These are phyloP conservation scores for Mesostigma viride DNA, from an alignment of 139 green algal genomes.

Conservation along the genomic window DNA sequence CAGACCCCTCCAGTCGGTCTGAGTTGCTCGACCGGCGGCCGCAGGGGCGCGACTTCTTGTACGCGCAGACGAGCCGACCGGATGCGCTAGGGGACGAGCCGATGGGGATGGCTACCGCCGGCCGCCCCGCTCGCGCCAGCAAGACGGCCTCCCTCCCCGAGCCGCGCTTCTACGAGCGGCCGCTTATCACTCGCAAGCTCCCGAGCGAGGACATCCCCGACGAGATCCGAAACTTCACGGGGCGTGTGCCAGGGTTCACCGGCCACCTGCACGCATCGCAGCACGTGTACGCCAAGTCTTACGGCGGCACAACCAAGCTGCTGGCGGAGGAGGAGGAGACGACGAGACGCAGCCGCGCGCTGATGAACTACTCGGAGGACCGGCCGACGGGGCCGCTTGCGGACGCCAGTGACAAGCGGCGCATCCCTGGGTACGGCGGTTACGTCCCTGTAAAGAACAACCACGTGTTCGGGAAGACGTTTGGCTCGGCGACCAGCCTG, in stretches of 20 bases:
- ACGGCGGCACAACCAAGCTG: background rate
- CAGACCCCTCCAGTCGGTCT: background rate
- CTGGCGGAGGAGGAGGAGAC: background rate
- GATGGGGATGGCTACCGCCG: background rate
- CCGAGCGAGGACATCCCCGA: background rate
- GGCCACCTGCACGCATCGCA: background rate
- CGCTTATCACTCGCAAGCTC: conserved; percentile 10
- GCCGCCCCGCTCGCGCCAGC: background rate
- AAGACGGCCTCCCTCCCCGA: conserved; percentile 7
- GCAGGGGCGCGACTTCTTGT: conserved; percentile 21
- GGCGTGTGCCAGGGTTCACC: background rate
- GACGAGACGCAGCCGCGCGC: background rate
- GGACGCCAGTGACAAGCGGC: background rate
- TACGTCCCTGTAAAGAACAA: conserved; percentile 16
- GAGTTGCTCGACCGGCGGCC: conserved; percentile 12
- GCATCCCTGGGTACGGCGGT: no score
- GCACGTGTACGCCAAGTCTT: conserved; percentile 10
- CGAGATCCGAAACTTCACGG: background rate
- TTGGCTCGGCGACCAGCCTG: background rate
- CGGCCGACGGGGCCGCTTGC: background rate
- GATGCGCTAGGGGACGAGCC: background rate
- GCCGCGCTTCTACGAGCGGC: background rate
- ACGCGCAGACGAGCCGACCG: no score
- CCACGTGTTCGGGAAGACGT: conserved; percentile 23
- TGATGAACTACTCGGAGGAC: conserved; percentile 11